phyloP scores from a whole-genome alignment of 1,139 yeast species.

The Casaregolazyma lundiana region DNA sequence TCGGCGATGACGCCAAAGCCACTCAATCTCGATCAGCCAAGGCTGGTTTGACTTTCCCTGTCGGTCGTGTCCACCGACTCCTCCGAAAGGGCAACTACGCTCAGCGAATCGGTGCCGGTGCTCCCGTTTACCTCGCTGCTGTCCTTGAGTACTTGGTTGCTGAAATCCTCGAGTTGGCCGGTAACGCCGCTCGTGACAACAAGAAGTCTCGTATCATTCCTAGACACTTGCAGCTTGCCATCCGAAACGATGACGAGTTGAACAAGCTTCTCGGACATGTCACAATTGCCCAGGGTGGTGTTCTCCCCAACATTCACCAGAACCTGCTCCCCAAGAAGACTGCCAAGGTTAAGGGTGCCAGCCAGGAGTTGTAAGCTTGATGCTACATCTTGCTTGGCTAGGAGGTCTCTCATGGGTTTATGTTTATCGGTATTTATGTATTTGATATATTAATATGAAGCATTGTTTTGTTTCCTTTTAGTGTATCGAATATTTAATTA shows the following conservation, averaged over 20 bases:
- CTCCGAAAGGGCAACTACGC: constrained; percentile 98
- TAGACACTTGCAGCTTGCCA: constrained; percentile 96
- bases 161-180: constrained; percentile 96
- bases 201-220: constrained; percentile 98
- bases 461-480: constrained; percentile 5
- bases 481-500: not conserved
- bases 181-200: constrained; percentile 98
- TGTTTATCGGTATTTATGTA: constrained; percentile 11
- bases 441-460: constrained; percentile 11
- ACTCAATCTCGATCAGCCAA: constrained; percentile 97
- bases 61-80: constrained; percentile 97
- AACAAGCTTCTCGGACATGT: constrained; percentile 91
- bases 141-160: constrained; percentile 96
- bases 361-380: constrained; percentile 33
- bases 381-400: constrained; percentile 8
- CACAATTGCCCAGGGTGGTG: constrained; percentile 98
- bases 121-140: constrained; percentile 93
- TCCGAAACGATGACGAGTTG: constrained; percentile 97
- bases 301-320: constrained; percentile 89
- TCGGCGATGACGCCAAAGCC: constrained; percentile 85
- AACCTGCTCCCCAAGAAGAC: constrained; percentile 88
- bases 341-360: constrained; percentile 33
- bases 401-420: constrained; percentile 6
- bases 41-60: constrained; percentile 99
- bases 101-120: constrained; percentile 99